These are phyloP conservation scores for Pestalotiopsis sp. DNA, from an alignment of 2,329 filamentous ascomycete genomes.

Conservation along the genomic window DNA sequence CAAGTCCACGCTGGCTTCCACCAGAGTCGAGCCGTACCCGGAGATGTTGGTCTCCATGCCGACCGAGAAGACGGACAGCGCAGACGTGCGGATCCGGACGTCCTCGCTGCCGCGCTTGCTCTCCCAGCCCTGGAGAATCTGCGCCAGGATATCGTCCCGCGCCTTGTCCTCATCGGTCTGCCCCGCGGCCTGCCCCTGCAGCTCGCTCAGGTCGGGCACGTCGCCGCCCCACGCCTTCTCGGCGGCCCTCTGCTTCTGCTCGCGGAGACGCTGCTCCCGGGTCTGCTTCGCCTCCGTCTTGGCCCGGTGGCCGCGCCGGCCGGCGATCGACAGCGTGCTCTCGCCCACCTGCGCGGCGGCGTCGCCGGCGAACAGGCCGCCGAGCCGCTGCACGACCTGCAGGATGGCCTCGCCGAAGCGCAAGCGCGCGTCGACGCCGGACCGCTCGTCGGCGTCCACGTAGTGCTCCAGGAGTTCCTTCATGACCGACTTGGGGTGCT, in stretches of 20 bases:
- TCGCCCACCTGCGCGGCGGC: slow-evolving; percentile 54
- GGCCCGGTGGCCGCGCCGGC: slow-evolving; percentile 61
- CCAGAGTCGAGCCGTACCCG: slow-evolving; percentile 53
- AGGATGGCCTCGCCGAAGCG: slow-evolving; percentile 69
- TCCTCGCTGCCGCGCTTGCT: slow-evolving; percentile 68
- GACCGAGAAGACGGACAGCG: slow-evolving; percentile 64
- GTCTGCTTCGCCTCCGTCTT: slow-evolving; percentile 60
- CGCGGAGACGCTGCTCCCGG: slow-evolving; percentile 49
- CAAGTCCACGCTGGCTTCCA: slow-evolving; percentile 62
- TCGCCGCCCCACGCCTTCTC: slow-evolving; percentile 58
- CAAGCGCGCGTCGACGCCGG: slow-evolving; percentile 63
- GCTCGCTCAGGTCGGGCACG: slow-evolving; percentile 48
- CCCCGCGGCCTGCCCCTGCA: slow-evolving; percentile 5
- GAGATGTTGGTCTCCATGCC: slow-evolving; percentile 62
- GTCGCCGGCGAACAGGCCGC: slow-evolving; percentile 56
- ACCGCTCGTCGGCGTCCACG: slow-evolving; percentile 62
- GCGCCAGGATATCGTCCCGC: slow-evolving; percentile 48
- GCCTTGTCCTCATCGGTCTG: slow-evolving; percentile 15
- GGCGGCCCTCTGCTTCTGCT: slow-evolving; percentile 50
- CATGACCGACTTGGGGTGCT: slow-evolving; percentile 63
- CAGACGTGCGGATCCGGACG: slow-evolving; percentile 68
- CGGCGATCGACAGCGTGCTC: slow-evolving; percentile 63
- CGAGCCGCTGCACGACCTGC: slow-evolving; percentile 64
- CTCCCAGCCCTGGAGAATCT: slow-evolving; percentile 70
- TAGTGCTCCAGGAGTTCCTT: slow-evolving; percentile 69